Conservation (phyloP, 495 filamentous ascomycete species). For the Penicillium salamii region DNA sequence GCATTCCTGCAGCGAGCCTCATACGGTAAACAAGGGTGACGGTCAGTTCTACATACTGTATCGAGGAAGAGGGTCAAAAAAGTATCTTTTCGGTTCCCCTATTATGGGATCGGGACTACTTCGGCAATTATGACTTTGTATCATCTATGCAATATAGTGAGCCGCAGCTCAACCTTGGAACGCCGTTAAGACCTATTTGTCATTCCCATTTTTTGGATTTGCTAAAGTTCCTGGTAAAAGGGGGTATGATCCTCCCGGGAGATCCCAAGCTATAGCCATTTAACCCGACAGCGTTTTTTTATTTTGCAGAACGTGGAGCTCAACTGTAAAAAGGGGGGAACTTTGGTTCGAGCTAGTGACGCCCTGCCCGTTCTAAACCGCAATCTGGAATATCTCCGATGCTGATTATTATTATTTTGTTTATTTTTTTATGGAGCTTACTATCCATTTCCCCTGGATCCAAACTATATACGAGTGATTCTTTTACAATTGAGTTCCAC, state of each 20-base stretch:
- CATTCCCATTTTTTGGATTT: not conserved
- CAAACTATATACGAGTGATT: constrained; percentile 18
- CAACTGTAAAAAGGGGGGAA: not conserved
- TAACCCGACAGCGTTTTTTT: not conserved
- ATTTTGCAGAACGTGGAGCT: not conserved
- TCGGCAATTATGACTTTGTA: not conserved
- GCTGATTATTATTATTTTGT: too few species aligned
- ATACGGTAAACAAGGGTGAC: constrained; percentile 9
- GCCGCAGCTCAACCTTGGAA: too few species aligned
- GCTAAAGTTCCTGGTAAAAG: not conserved
- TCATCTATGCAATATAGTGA: too few species aligned
- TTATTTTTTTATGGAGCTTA: not conserved
- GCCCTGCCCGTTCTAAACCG: constrained; percentile 19
- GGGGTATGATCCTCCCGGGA: not conserved
- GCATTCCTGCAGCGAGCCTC: constrained; percentile 12
- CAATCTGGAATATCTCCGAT: constrained; percentile 28
- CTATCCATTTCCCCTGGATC: constrained; percentile 7
- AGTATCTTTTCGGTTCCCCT: not conserved
- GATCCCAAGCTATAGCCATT: not conserved
- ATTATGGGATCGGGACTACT: not conserved
- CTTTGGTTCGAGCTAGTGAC: constrained; percentile 13
- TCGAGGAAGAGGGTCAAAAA: not conserved
- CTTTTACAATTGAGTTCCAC: constrained; percentile 1
- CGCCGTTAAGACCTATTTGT: not conserved
- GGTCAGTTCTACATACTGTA: too few species aligned